A percentile compares a stretch with the other conserved stretches of the same genome.
phyloP scores from a whole-genome alignment of 1,139 yeast species.

The Debaryomyces coudertii region DNA sequence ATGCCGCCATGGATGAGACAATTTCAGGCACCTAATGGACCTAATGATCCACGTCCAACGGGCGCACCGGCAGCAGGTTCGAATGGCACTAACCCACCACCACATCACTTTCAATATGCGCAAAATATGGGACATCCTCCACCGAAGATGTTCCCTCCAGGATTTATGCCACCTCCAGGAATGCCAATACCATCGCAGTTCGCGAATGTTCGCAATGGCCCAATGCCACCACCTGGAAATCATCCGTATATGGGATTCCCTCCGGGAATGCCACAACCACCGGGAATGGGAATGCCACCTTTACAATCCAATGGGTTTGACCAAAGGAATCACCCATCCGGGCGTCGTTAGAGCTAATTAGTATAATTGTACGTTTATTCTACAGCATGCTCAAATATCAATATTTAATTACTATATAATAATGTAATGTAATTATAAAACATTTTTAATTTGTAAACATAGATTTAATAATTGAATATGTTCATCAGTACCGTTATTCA shows the following conservation, averaged over 20 bases:
- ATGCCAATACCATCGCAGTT: conserved; percentile 28
- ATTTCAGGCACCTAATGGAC: conserved; percentile 10
- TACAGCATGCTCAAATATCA: neutral
- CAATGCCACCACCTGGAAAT: conserved; percentile 23
- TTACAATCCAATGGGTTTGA: conserved; percentile 4
- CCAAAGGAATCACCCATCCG: conserved; percentile 1
- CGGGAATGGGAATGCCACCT: conserved; percentile 12
- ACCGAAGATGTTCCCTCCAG: conserved; percentile 39
- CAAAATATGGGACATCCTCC: conserved; percentile 22
- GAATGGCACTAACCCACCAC: conserved; percentile 17
- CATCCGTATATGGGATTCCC: conserved; percentile 27
- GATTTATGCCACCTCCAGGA: conserved; percentile 33
- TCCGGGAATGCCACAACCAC: conserved; percentile 26
- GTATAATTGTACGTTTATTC: neutral
- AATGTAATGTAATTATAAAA: conserved; percentile 24
- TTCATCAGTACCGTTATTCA: conserved; percentile 90
- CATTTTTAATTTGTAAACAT: conserved; percentile 57
- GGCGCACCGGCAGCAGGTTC: conserved; percentile 17
- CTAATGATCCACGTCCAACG: conserved; percentile 16
- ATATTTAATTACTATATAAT: neutral
- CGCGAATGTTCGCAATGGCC: conserved; percentile 22
- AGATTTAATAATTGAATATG: conserved; percentile 80
- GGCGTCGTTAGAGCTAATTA: neutral
- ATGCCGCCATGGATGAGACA: conserved; percentile 35
- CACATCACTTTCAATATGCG: conserved; percentile 17